Conservation (phyloP, 1,284 basidiomycete genomes). For the Ganoderma resinaceum region DNA sequence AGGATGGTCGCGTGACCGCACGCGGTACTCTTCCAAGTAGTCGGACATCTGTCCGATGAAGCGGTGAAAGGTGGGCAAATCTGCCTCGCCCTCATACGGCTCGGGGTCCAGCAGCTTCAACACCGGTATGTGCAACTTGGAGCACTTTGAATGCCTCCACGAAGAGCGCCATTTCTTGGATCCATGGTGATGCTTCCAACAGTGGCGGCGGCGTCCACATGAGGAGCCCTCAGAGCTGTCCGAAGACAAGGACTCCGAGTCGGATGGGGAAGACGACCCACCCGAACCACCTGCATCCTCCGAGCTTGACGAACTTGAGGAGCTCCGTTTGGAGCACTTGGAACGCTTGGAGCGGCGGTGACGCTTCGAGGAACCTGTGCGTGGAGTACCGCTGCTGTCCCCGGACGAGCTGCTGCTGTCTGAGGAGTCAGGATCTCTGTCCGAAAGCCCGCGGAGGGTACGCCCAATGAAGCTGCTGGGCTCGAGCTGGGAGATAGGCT, state of each 20-base stretch:
- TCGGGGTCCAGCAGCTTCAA: constrained; percentile 28
- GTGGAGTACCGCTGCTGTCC: not conserved
- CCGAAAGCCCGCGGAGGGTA: constrained; percentile 4
- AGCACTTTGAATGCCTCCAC: not conserved
- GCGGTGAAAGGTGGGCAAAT: constrained; percentile 30
- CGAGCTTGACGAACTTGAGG: not conserved
- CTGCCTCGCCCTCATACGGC: constrained; percentile 23
- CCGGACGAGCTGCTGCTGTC: not conserved
- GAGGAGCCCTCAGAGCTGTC: not conserved
- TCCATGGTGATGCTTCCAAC: not conserved
- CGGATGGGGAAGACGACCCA: not conserved
- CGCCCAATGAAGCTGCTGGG: constrained; percentile 24
- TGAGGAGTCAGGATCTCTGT: not conserved
- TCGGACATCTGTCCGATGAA: constrained; percentile 24
- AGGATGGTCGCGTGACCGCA: not conserved
- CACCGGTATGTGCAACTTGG: not conserved
- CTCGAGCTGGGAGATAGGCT: constrained; percentile 22
- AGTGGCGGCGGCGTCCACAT: not conserved
- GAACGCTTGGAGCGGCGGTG: not conserved
- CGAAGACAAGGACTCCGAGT: not conserved
- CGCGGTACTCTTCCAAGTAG: constrained; percentile 15
- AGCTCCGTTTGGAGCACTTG: no score
- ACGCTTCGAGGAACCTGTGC: not conserved
- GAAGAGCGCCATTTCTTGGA: not conserved
- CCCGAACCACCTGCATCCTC: not conserved